Evolutionary conservation across 352 stramenopile species (phyloP).

Genomic region (Albugo laibachii): DNA sequence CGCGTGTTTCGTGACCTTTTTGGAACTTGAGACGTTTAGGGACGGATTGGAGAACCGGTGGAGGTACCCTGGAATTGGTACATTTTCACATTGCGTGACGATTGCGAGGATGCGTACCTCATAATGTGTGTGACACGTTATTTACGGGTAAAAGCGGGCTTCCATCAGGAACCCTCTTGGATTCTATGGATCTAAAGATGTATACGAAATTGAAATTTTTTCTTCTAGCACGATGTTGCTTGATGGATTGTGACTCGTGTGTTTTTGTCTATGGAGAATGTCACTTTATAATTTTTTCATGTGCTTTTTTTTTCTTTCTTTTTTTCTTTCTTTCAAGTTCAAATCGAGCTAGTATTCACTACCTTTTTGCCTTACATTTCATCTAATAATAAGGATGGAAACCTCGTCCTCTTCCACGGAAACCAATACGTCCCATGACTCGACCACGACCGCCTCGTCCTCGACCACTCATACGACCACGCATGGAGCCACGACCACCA

Average conservation of each 20-base stretch:
- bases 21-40: no score
- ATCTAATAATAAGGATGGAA: constrained; percentile 53
- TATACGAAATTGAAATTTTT: no score
- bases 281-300: constrained; percentile 8
- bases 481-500: constrained; percentile 13
- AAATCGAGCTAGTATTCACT: background rate
- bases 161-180: no score
- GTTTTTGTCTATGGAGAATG: constrained; percentile 4
- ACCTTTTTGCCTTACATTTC: background rate
- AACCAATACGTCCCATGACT: constrained; percentile 28
- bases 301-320: constrained; percentile 7
- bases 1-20: no score
- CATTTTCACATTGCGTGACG: no score
- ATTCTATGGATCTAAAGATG: no score
- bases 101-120: no score
- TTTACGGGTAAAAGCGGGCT: no score
- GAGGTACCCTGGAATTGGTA: no score
- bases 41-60: no score
- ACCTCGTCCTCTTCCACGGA: constrained; percentile 45
- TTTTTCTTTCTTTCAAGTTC: constrained; percentile 1
- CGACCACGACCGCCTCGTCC: constrained; percentile 23
- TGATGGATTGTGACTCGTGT: background rate
- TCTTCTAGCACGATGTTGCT: no score
- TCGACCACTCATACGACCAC: constrained; percentile 14
- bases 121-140: no score